Evolutionary conservation across 495 filamentous ascomycete genomes (phyloP).

Genomic region (Delitschia confertaspora): DNA sequence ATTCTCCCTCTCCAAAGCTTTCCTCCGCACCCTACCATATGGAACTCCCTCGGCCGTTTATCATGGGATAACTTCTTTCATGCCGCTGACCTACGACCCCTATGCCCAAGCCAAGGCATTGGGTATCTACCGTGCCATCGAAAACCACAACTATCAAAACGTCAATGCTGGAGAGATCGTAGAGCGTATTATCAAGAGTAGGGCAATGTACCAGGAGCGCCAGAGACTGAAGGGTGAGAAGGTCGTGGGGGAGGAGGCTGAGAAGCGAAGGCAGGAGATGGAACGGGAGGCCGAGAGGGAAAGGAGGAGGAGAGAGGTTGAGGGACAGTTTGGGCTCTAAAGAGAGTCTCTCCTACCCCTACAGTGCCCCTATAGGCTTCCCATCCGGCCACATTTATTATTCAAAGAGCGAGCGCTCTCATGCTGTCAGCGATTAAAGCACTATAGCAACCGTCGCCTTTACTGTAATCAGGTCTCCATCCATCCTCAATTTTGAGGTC

Average conservation of each 20-base stretch:
- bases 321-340: constrained; percentile 30
- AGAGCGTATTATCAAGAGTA: constrained; percentile 71
- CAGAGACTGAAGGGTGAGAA: constrained; percentile 85
- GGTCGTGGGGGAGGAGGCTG: constrained; percentile 57
- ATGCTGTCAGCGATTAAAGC: no score
- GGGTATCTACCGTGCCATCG: constrained; percentile 35
- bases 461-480: no score
- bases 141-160: constrained; percentile 63
- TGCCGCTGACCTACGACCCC: constrained; percentile 77
- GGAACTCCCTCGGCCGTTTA: constrained; percentile 67
- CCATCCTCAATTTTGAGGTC: no score
- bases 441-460: no score
- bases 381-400: no score
- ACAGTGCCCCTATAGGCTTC: no score
- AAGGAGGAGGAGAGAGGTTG: constrained; percentile 28
- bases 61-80: constrained; percentile 89
- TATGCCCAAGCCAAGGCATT: constrained; percentile 55
- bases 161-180: constrained; percentile 94
- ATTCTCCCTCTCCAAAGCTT: constrained; percentile 67
- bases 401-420: no score
- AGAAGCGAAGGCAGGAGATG: constrained; percentile 44
- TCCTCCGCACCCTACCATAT: constrained; percentile 64
- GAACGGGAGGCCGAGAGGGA: constrained; percentile 41
- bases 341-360: no score
- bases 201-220: constrained; percentile 78